phyloP scores from a whole-genome alignment of 306 rosid genomes.

The Nissolia schottii region DNA sequence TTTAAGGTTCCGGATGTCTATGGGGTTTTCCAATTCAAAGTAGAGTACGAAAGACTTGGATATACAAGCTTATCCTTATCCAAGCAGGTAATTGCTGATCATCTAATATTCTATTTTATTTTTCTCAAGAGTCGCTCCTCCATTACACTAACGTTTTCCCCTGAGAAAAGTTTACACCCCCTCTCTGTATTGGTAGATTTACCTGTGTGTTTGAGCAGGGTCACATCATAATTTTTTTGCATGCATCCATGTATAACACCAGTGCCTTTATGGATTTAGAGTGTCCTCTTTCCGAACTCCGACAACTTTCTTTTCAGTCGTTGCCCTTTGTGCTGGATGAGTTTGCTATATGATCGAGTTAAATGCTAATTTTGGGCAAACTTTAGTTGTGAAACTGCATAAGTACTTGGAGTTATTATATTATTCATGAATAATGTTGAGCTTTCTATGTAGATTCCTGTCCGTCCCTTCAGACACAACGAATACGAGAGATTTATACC shows the following conservation, averaged over 20 bases:
- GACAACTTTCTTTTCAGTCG: not conserved
- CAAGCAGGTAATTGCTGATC: constrained; percentile 65
- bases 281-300: not conserved
- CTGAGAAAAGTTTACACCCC: not conserved
- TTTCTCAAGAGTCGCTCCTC: not conserved
- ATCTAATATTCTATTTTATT: not conserved
- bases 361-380: not conserved
- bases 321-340: not conserved
- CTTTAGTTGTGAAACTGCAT: constrained; percentile 4
- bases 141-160: not conserved
- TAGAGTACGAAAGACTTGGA: constrained; percentile 87
- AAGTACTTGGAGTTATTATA: not conserved
- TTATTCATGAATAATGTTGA: constrained; percentile 12
- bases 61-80: constrained; percentile 76
- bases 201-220: constrained; percentile 1
- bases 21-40: constrained; percentile 99
- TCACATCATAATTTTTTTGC: not conserved
- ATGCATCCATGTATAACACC: not conserved
- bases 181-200: not conserved
- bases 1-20: constrained; percentile 98
- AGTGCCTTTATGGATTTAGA: not conserved
- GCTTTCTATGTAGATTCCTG: constrained; percentile 77
- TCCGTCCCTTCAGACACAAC: constrained; percentile 89
- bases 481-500: constrained; percentile 97
- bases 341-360: constrained; percentile 8